phyloP scores from a whole-genome alignment of 1,284 basidiomycete genomes.

The Farysia itapuensis region DNA sequence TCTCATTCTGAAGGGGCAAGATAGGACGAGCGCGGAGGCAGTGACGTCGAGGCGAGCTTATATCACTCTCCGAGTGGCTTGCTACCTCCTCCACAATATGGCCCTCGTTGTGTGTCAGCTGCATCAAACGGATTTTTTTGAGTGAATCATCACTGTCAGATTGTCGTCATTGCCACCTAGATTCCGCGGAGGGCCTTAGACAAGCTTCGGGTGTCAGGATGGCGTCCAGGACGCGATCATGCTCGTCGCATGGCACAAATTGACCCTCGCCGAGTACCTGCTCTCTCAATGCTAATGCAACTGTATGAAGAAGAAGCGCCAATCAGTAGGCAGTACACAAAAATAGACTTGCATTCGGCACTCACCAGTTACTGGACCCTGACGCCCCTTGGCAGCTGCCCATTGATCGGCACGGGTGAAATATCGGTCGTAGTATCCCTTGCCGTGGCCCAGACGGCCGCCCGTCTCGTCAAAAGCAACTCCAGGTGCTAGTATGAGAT shows the following conservation, averaged over 20 bases:
- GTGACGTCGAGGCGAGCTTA: too few relatives aligned
- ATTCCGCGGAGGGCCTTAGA: too few relatives aligned
- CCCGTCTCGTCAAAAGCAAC: slow-evolving; percentile 59
- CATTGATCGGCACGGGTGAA: slow-evolving; percentile 37
- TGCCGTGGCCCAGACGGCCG: slow-evolving; percentile 61
- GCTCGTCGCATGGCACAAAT: slow-evolving; percentile 55
- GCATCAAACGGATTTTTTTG: too few relatives aligned
- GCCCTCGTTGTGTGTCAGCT: too few relatives aligned
- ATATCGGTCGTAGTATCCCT: slow-evolving; percentile 62
- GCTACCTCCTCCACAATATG: too few relatives aligned
- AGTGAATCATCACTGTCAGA: too few relatives aligned
- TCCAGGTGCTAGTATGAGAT: slow-evolving; percentile 61
- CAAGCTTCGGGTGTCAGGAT: slow-evolving; percentile 56
- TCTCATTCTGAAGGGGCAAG: too few relatives aligned
- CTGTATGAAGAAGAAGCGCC: slow-evolving; percentile 16
- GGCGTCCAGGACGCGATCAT: slow-evolving; percentile 52
- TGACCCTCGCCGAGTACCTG: slow-evolving; percentile 50
- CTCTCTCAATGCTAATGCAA: slow-evolving; percentile 54
- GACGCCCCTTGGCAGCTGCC: slow-evolving; percentile 9
- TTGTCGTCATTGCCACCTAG: too few relatives aligned
- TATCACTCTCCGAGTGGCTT: too few relatives aligned
- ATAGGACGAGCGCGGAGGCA: too few relatives aligned
- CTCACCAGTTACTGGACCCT: slow-evolving; percentile 25
- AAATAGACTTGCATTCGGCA: too few relatives aligned
- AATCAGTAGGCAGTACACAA: too few relatives aligned